These are phyloP conservation scores for Ilyonectria mors-panacis DNA, from an alignment of 2,329 filamentous ascomycete species.

Conservation along the genomic window DNA sequence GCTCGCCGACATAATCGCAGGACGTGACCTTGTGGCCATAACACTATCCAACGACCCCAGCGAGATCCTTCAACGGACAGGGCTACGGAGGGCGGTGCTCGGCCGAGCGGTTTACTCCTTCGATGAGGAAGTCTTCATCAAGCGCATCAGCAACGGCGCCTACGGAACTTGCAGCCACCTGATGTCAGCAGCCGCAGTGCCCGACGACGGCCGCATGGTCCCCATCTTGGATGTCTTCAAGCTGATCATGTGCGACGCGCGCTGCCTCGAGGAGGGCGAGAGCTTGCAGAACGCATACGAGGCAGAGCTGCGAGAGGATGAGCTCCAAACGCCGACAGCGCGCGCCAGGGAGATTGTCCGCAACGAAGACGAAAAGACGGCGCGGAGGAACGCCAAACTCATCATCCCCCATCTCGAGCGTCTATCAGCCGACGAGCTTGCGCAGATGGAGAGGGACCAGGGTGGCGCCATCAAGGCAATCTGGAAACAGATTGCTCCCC, in stretches of 20 bases:
- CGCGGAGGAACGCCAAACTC: conserved; percentile 36
- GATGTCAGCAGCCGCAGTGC: background rate
- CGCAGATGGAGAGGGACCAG: background rate
- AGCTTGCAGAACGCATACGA: conserved; percentile 26
- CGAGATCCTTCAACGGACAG: conserved; percentile 3
- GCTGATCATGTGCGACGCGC: conserved; percentile 33
- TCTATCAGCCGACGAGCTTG: conserved; percentile 16
- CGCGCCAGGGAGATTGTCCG: conserved; percentile 34
- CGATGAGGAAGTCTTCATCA: conserved; percentile 15
- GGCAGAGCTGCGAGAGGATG: conserved; percentile 30
- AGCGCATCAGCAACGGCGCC: conserved; percentile 17
- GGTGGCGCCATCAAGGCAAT: background rate
- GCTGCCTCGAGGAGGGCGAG: conserved; percentile 16
- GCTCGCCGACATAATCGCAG: conserved; percentile 6
- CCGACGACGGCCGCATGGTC: background rate
- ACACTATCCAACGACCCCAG: conserved; percentile 21
- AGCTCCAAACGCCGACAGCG: conserved; percentile 26
- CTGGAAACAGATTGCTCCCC: conserved; percentile 35
- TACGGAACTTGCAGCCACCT: background rate
- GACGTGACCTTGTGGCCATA: conserved; percentile 28
- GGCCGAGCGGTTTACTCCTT: conserved; percentile 4
- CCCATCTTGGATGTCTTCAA: conserved; percentile 31
- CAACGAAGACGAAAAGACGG: background rate
- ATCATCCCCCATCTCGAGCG: conserved; percentile 33
- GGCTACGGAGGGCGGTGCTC: conserved; percentile 21